Conservation (phyloP, 2,329 filamentous ascomycete genomes). For the Diplodia corticola region DNA sequence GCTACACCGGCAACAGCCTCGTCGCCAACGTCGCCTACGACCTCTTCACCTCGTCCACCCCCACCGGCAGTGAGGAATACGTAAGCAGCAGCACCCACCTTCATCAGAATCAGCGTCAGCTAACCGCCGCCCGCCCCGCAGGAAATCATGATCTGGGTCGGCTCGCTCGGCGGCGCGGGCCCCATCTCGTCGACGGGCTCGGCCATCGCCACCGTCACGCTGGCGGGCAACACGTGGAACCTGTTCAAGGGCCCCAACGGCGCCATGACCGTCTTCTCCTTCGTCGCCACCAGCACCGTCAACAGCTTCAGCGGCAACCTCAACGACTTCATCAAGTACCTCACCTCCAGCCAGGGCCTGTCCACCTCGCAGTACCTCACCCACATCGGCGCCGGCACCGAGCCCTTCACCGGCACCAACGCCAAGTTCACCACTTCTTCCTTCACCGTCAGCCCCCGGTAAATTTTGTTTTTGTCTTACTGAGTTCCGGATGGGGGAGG, state of each 20-base stretch:
- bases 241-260: constrained; percentile 63
- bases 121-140: background rate
- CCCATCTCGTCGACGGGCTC: constrained; percentile 60
- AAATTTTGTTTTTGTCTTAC: background rate
- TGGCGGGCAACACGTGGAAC: constrained; percentile 57
- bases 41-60: constrained; percentile 56
- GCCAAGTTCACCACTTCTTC: constrained; percentile 47
- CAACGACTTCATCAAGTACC: constrained; percentile 58
- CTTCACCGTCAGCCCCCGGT: constrained; percentile 31
- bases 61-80: constrained; percentile 52
- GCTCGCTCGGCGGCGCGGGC: constrained; percentile 57
- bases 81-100: background rate
- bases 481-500: no score
- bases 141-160: constrained; percentile 65
- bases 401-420: constrained; percentile 55
- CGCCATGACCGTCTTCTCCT: constrained; percentile 61
- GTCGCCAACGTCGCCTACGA: constrained; percentile 63
- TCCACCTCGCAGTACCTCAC: constrained; percentile 54
- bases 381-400: constrained; percentile 57
- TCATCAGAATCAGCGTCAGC: background rate
- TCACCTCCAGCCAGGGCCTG: constrained; percentile 52
- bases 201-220: constrained; percentile 55
- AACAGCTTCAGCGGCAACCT: constrained; percentile 59
- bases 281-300: constrained; percentile 52
- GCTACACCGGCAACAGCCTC: constrained; percentile 51